Evolutionary conservation across 2,329 filamentous ascomycete species (phyloP).

Genomic region (Camillea tinctor): DNA sequence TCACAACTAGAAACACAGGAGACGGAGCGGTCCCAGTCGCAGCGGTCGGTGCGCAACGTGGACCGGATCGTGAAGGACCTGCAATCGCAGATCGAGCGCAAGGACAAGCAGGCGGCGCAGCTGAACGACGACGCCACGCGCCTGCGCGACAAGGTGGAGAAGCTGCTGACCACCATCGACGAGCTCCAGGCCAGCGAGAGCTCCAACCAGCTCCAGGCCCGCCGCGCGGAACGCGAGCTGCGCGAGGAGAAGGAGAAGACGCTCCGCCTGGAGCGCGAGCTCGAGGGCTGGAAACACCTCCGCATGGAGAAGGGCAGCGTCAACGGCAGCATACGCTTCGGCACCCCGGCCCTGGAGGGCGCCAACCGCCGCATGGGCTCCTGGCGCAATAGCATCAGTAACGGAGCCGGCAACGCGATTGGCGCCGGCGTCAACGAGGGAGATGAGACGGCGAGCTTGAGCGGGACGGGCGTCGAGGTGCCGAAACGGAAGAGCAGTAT

Average conservation of each 20-base stretch:
- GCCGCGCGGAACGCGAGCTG: constrained; percentile 85
- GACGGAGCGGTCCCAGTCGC: constrained; percentile 72
- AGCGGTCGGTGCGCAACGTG: constrained; percentile 85
- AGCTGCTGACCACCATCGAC: constrained; percentile 86
- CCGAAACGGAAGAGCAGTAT: constrained; percentile 66
- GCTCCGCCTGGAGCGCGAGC: constrained; percentile 79
- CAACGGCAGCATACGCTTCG: constrained; percentile 26
- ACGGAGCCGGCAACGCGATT: constrained; percentile 39
- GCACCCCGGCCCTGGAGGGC: constrained; percentile 26
- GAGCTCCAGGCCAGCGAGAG: constrained; percentile 89
- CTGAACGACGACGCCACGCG: constrained; percentile 81
- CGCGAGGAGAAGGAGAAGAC: constrained; percentile 84
- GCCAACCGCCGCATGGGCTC: constrained; percentile 31
- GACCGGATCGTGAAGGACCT: constrained; percentile 93
- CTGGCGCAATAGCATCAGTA: constrained; percentile 60
- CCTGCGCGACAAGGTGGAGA: constrained; percentile 86
- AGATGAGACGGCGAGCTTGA: constrained; percentile 34
- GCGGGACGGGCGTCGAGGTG: constrained; percentile 47
- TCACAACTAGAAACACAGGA: constrained; percentile 82
- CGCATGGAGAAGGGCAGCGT: constrained; percentile 58
- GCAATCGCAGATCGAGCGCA: constrained; percentile 86
- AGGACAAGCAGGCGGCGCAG: constrained; percentile 81
- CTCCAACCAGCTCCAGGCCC: constrained; percentile 73
- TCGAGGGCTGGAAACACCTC: constrained; percentile 80
- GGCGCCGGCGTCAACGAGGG: constrained; percentile 34